Conservation (phyloP, 2,329 filamentous ascomycete genomes). For the Curvularia spicifera region DNA sequence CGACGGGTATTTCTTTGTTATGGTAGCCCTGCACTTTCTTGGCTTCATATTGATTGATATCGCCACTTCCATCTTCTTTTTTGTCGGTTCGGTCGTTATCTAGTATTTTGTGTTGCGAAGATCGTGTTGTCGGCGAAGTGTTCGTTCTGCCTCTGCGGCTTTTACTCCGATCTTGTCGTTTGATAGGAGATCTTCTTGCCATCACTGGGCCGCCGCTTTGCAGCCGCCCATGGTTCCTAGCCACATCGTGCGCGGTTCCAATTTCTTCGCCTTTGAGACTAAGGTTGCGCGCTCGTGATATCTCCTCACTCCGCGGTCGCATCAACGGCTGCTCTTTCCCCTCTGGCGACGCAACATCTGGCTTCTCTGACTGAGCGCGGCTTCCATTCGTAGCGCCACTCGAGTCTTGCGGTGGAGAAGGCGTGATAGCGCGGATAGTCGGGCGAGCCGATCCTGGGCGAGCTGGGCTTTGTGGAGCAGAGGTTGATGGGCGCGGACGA, state of each 20-base stretch:
- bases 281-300: neutral
- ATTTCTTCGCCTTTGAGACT: neutral
- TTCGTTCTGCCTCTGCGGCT: constrained; percentile 11
- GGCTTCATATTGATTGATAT: neutral
- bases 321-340: neutral
- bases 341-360: neutral
- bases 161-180: constrained; percentile 1
- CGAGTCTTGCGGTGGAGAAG: constrained; percentile 31
- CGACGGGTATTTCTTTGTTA: neutral
- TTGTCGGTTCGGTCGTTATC: neutral
- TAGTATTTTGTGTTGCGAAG: neutral
- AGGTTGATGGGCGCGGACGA: constrained; percentile 20
- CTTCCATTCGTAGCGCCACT: constrained; percentile 14
- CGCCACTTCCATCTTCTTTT: neutral
- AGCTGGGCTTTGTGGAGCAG: constrained; percentile 8
- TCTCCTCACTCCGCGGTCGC: constrained; percentile 3
- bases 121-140: constrained; percentile 2
- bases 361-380: constrained; percentile 8
- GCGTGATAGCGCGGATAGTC: constrained; percentile 39
- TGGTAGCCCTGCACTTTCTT: neutral
- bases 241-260: neutral
- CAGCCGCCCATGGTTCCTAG: neutral
- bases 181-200: constrained; percentile 13
- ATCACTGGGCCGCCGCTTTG: constrained; percentile 8
- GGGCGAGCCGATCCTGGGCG: constrained; percentile 32